Percentiles rank a stretch among this genome's conserved stretches.
phyloP scores from a whole-genome alignment of 495 filamentous ascomycete species.

The Cercophora samala region DNA sequence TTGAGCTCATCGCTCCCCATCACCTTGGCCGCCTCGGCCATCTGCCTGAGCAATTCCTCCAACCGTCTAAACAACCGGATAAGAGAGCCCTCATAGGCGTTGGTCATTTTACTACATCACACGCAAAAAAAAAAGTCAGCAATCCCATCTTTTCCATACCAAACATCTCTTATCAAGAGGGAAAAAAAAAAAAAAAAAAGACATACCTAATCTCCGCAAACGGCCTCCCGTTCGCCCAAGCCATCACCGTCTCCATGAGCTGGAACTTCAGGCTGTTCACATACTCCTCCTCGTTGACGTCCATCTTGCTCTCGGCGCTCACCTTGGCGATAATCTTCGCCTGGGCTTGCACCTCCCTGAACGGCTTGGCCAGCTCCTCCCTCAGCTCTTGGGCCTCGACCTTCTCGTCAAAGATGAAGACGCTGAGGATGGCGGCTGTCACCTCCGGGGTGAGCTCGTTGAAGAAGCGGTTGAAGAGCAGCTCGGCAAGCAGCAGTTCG shows the following conservation, averaged over 20 bases:
- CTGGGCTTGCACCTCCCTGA: slow-evolving; percentile 76
- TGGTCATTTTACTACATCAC: slow-evolving; percentile 82
- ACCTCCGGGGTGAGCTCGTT: slow-evolving; percentile 89
- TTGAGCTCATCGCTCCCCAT: slow-evolving; percentile 96
- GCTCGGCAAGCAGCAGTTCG: slow-evolving; percentile 84
- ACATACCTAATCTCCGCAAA: slow-evolving; percentile 95
- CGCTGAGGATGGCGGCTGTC: slow-evolving; percentile 77
- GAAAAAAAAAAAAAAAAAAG: too few relatives aligned
- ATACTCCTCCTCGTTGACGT: slow-evolving; percentile 90
- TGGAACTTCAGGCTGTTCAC: slow-evolving; percentile 81
- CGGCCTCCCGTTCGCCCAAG: slow-evolving; percentile 86
- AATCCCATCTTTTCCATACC: too few relatives aligned
- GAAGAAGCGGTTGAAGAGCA: slow-evolving; percentile 97
- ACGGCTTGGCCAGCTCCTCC: slow-evolving; percentile 82
- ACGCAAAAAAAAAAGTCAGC: slow-evolving; percentile 18
- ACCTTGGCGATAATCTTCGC: slow-evolving; percentile 87
- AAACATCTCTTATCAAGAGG: too few relatives aligned
- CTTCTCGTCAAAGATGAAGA: slow-evolving; percentile 97
- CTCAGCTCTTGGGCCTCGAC: slow-evolving; percentile 67
- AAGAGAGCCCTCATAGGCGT: slow-evolving; percentile 92
- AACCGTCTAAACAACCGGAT: slow-evolving; percentile 94
- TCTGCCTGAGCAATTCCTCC: slow-evolving; percentile 93
- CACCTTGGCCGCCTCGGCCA: slow-evolving; percentile 93
- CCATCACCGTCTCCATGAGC: slow-evolving; percentile 93
- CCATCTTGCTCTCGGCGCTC: slow-evolving; percentile 85